A percentile compares a stretch with the other conserved stretches of the same genome.
Conservation (phyloP, 2,329 filamentous ascomycete genomes). For the Didymella glomerata region DNA sequence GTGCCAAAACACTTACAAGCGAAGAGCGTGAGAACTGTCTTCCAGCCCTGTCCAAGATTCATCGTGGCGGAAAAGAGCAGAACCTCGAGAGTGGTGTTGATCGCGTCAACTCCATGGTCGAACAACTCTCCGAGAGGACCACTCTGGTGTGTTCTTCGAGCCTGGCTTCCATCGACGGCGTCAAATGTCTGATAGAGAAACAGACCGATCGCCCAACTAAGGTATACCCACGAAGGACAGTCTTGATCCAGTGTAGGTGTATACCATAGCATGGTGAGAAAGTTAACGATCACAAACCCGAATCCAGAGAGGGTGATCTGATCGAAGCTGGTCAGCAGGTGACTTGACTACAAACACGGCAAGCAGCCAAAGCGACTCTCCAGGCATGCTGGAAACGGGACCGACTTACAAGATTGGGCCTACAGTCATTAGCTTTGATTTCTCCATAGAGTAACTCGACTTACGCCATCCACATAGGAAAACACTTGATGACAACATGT, state of each 20-base stretch:
- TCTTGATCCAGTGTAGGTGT: constrained; percentile 93
- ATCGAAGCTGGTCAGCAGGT: constrained; percentile 1
- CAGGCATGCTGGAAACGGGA: neutral
- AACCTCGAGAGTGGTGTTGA: constrained; percentile 94
- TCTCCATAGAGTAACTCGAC: constrained; percentile 41
- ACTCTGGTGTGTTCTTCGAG: constrained; percentile 88
- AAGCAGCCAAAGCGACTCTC: neutral
- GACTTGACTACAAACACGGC: neutral
- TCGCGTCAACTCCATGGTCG: constrained; percentile 93
- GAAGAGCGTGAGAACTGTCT: constrained; percentile 83
- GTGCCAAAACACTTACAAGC: constrained; percentile 64
- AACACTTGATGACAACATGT: constrained; percentile 90
- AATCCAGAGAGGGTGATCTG: constrained; percentile 91
- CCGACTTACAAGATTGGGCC: constrained; percentile 50
- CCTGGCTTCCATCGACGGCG: constrained; percentile 92
- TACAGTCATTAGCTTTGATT: constrained; percentile 36
- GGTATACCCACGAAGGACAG: constrained; percentile 95
- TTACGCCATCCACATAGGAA: constrained; percentile 93
- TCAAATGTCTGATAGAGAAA: constrained; percentile 99
- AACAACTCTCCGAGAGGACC: constrained; percentile 96
- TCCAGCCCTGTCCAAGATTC: constrained; percentile 93
- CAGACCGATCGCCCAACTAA: constrained; percentile 85
- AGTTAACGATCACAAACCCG: constrained; percentile 85
- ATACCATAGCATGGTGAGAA: constrained; percentile 94
- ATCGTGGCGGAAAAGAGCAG: constrained; percentile 90